Evolutionary conservation across 2,329 filamentous ascomycete genomes (phyloP).

Genomic region (Penicillium sp.): DNA sequence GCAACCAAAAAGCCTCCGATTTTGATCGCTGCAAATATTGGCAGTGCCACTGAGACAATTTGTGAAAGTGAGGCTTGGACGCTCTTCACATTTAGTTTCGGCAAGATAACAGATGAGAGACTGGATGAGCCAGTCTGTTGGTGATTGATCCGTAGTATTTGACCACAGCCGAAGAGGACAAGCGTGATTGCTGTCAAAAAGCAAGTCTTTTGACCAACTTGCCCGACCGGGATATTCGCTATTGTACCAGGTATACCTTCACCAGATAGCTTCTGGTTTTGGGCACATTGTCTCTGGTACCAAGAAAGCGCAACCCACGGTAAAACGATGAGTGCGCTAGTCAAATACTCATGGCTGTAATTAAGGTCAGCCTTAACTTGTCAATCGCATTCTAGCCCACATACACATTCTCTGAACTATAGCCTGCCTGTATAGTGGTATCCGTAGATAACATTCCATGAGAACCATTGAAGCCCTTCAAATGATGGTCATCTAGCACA

Average conservation of each 20-base stretch:
- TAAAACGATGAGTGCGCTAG: constrained; percentile 45
- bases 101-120: constrained; percentile 13
- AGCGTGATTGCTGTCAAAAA: constrained; percentile 33
- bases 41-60: constrained; percentile 47
- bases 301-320: constrained; percentile 41
- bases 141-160: constrained; percentile 20
- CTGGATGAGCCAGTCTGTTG: constrained; percentile 4
- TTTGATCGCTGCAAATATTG: constrained; percentile 56
- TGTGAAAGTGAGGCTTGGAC: constrained; percentile 30
- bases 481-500: neutral
- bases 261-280: constrained; percentile 5
- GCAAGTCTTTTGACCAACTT: constrained; percentile 23
- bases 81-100: constrained; percentile 15
- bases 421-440: neutral
- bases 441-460: neutral
- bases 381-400: constrained; percentile 2
- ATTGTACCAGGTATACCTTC: constrained; percentile 10
- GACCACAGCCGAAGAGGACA: constrained; percentile 31
- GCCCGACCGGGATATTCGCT: constrained; percentile 11
- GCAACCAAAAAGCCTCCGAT: constrained; percentile 55
- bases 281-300: constrained; percentile 31
- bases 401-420: constrained; percentile 12
- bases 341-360: constrained; percentile 47
- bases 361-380: constrained; percentile 20
- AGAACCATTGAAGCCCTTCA: neutral